Base-by-base conservation (phyloP, 2,329 filamentous ascomycete genomes). In the Phoma sp. region DNA sequence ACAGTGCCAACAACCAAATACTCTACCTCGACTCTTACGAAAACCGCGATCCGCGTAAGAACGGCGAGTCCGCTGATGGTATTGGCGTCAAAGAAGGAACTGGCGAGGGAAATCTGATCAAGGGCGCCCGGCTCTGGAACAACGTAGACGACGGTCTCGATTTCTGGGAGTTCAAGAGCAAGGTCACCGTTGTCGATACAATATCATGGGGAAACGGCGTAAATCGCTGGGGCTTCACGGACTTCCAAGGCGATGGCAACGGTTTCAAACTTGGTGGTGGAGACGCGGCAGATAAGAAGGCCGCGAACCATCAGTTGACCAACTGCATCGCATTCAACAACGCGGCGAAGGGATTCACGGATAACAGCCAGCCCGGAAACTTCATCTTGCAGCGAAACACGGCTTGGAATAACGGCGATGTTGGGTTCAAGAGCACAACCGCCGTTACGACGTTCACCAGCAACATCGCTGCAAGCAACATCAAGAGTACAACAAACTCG, bases 81-180 rank as follows among this genome's bases (percentile, higher is more conserved):
- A 79, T 82, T 39, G 80, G 75, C 2, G 77, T 75, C 63, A 82
- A 82, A 63, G 75, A 78, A 39, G 80, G 81, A 6, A 71, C 66
- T 1, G 80, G 80, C 3, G 73, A 74, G 19, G 80, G 80, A 8
- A 82, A 82, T 45, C 59, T 78, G 1, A 60, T 82, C 6, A 74
- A 76, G 25, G 78, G 78, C 6, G 77, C 79, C 0, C 75, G 80
- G 17, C 71, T 82, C 0, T 82, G 79, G 78, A 75, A 82, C 48
- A 82, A 82, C 29, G 80, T 82, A 6, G 80, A 82, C 35, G 80
- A 82, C 47, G 80, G 80, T 1, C 68, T 81, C 5, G 79, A 81
- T 59, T 65, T 81, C 0, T 81, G 65, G 64, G 67, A 71, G 67
- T 81, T 81, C 55, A 75, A 73, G 48, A 78, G 75, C 6, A 66